phyloP scores from a whole-genome alignment of 345 rosid species.

The Citrus mangshanensis region DNA sequence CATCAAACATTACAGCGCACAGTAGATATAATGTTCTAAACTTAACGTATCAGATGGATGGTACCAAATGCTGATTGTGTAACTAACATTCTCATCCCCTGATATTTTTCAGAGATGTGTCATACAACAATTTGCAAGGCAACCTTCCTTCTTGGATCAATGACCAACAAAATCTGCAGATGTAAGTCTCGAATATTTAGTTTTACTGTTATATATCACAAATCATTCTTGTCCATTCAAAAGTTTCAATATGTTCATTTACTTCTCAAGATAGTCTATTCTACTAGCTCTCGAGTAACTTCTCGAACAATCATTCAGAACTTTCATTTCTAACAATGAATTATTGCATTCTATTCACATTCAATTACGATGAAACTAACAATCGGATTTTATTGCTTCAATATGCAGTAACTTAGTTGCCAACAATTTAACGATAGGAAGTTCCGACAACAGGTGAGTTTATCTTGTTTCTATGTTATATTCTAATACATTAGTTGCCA shows the following conservation, averaged over 20 bases:
- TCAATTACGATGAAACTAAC: constrained; percentile 13
- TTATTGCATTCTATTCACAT: too few relatives aligned
- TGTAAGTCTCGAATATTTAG: constrained; percentile 36
- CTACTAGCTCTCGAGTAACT: neutral
- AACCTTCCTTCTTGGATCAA: constrained; percentile 69
- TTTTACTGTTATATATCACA: neutral
- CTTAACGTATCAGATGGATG: too few relatives aligned
- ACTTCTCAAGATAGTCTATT: neutral
- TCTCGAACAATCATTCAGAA: neutral
- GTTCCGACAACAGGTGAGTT: constrained; percentile 42
- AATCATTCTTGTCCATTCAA: too few relatives aligned
- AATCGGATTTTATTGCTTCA: neutral
- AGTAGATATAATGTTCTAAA: too few relatives aligned
- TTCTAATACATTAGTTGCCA: neutral
- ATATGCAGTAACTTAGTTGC: constrained; percentile 69
- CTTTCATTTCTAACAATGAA: neutral
- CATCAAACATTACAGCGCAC: too few relatives aligned
- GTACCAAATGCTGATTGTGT: neutral
- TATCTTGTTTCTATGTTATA: neutral
- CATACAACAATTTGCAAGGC: constrained; percentile 67
- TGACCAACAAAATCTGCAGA: constrained; percentile 25
- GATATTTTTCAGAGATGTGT: constrained; percentile 62
- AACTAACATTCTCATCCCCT: neutral
- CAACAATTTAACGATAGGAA: constrained; percentile 56
- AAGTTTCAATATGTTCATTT: too few relatives aligned